These are phyloP conservation scores for Eragrostis tef DNA, from an alignment of 202 grass and related monocot species.

Conservation along the genomic window DNA sequence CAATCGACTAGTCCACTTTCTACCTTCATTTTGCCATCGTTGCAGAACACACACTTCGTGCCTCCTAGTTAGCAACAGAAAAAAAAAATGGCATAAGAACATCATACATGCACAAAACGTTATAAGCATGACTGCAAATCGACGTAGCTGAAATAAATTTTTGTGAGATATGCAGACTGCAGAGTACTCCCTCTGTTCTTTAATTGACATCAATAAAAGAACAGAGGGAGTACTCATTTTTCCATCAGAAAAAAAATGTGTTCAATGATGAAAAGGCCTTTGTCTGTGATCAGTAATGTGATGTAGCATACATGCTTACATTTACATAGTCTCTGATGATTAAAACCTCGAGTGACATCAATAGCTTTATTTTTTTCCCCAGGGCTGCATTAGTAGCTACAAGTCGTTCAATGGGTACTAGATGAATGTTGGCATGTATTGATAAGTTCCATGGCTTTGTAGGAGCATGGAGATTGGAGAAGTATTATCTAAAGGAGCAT, in stretches of 20 bases:
- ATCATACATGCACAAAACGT: neutral
- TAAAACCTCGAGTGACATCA: neutral
- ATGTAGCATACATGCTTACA: neutral
- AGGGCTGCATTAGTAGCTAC: neutral
- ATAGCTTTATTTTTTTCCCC: neutral
- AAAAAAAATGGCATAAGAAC: slow-evolving; percentile 15
- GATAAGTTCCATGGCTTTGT: neutral
- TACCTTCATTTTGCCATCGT: slow-evolving; percentile 81
- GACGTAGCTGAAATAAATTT: neutral
- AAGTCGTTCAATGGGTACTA: neutral
- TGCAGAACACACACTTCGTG: slow-evolving; percentile 89
- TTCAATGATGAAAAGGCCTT: neutral
- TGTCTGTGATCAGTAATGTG: neutral
- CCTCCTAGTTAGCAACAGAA: slow-evolving; percentile 57
- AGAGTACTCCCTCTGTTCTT: no score
- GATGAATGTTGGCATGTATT: neutral
- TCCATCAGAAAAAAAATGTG: neutral
- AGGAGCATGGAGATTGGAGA: neutral
- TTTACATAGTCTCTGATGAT: neutral
- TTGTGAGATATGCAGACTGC: neutral
- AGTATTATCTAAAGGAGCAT: neutral
- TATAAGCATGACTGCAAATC: neutral
- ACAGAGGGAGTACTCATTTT: neutral
- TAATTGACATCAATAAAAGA: no score
- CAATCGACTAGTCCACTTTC: slow-evolving; percentile 80